These are phyloP conservation scores for Antrodiella citrinella DNA, from an alignment of 768 basidiomycete species.

Conservation along the genomic window DNA sequence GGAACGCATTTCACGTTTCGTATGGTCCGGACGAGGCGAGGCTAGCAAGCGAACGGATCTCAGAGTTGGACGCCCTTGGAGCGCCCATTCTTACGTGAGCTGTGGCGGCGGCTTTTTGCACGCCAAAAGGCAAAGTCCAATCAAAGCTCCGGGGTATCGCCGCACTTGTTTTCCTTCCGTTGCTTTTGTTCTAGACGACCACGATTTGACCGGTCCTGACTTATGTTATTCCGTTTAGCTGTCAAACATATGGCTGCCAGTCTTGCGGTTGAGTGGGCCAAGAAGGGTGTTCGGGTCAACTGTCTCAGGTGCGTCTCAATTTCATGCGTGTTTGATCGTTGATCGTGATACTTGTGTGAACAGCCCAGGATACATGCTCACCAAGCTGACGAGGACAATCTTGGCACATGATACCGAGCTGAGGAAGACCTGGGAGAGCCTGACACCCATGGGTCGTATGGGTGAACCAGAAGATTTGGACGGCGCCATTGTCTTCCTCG, in stretches of 20 bases:
- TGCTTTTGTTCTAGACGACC: background rate
- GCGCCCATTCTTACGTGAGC: no score
- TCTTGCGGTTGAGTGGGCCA: conserved; percentile 94
- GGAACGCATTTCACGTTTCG: background rate
- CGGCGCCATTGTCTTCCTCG: conserved; percentile 84
- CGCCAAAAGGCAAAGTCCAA: background rate
- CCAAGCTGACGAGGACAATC: conserved; percentile 80
- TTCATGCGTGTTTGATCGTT: conserved; percentile 6
- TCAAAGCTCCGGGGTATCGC: background rate
- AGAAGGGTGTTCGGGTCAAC: conserved; percentile 81
- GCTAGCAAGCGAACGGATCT: no score
- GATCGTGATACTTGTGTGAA: conserved; percentile 1
- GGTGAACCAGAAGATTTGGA: conserved; percentile 90
- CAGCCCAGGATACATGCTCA: conserved; percentile 93
- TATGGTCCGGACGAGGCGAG: background rate
- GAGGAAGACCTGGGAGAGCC: conserved; percentile 76
- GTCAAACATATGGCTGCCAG: conserved; percentile 92
- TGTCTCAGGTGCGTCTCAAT: conserved; percentile 50
- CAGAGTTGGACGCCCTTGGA: no score
- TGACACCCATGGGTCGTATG: conserved; percentile 86
- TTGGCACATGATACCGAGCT: conserved; percentile 67
- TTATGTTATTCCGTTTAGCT: conserved; percentile 32
- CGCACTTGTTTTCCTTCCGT: background rate
- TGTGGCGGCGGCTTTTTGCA: no score
- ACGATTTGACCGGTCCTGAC: background rate